Conservation (phyloP, 345 rosid species). For the Euphorbia pulcherrima region DNA sequence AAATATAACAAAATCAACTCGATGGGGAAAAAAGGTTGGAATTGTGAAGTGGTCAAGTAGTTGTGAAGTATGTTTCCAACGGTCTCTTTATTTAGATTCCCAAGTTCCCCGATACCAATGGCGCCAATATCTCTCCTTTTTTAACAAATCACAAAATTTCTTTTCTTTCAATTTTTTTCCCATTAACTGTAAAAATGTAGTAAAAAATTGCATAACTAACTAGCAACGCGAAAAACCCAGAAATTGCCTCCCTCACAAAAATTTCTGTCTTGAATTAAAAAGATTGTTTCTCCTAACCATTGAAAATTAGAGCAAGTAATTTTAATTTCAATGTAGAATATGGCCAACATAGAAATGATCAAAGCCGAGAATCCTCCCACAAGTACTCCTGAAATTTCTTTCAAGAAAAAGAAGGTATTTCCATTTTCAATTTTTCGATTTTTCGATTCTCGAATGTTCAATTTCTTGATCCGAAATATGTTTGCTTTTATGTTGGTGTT, state of each 20-base stretch:
- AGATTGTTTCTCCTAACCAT: neutral
- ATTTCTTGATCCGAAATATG: neutral
- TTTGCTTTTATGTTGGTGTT: neutral
- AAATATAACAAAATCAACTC: neutral
- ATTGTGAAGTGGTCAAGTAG: neutral
- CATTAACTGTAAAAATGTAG: neutral
- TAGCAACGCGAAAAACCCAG: conserved; percentile 11
- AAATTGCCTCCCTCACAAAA: conserved; percentile 3
- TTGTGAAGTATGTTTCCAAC: conserved; percentile 7
- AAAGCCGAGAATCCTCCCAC: conserved; percentile 23
- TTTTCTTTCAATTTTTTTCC: neutral
- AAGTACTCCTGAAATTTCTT: conserved; percentile 32
- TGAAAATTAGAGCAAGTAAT: neutral
- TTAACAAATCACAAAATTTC: conserved; percentile 33
- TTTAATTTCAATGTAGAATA: conserved; percentile 21
- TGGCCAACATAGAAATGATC: conserved; percentile 29
- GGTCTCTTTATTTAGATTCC: conserved; percentile 17
- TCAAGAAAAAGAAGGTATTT: conserved; percentile 74
- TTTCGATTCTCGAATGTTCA: neutral
- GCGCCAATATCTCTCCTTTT: conserved; percentile 60
- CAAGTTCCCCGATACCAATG: conserved; percentile 50
- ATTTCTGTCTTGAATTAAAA: neutral
- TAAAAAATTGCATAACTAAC: neutral
- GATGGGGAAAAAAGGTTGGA: neutral
- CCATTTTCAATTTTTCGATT: neutral